Evolutionary conservation across 257 asterid genomes (phyloP).

Genomic region (Solanum chiquidenum): DNA sequence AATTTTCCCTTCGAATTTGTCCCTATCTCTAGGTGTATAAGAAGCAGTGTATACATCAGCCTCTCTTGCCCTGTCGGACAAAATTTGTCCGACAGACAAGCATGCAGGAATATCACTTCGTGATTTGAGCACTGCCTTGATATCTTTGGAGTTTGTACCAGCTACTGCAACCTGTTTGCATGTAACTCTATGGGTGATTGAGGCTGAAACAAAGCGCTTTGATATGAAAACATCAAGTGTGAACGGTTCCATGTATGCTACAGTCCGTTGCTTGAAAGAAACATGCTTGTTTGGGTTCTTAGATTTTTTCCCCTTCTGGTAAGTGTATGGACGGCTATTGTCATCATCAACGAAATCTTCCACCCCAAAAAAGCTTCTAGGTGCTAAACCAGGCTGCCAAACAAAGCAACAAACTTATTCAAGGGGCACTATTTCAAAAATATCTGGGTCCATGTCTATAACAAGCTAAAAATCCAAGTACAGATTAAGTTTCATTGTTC

Average conservation of each 20-base stretch:
- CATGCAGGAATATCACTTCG: conserved; percentile 90
- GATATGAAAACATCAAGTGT: conserved; percentile 85
- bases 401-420: neutral
- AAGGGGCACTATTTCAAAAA: neutral
- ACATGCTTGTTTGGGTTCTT: conserved; percentile 64
- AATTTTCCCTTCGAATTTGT: conserved; percentile 92
- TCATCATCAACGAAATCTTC: conserved; percentile 89
- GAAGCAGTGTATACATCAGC: conserved; percentile 84
- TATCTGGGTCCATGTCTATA: neutral
- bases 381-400: conserved; percentile 47
- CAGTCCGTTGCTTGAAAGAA: conserved; percentile 86
- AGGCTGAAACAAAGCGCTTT: conserved; percentile 85
- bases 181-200: conserved; percentile 86
- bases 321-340: conserved; percentile 83
- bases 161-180: conserved; percentile 97
- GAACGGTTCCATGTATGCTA: conserved; percentile 88
- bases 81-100: conserved; percentile 58
- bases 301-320: conserved; percentile 72
- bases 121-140: conserved; percentile 80
- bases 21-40: conserved; percentile 86
- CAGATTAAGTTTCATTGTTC: neutral
- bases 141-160: conserved; percentile 90
- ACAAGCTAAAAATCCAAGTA: neutral
- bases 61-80: conserved; percentile 82
- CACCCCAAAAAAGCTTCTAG: conserved; percentile 96